Base-by-base conservation (phyloP, 768 basidiomycete species). In the Hericium coralloides region DNA sequence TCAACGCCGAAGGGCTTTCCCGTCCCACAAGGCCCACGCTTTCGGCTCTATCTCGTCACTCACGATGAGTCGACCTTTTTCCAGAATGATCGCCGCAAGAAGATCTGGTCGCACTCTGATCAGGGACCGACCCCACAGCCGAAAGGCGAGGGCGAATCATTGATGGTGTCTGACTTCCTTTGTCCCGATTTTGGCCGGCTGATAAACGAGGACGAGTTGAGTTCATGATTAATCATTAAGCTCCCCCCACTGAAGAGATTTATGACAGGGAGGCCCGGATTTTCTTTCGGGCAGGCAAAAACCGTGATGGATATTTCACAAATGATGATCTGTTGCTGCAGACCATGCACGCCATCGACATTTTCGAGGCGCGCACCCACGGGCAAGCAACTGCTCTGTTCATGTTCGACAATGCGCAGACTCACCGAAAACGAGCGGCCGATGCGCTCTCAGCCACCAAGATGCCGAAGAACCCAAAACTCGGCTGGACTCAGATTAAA, bases 51-150 rank as follows among this genome's bases (percentile, higher is more conserved):
- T 48, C 51, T 68, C 3, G 57, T 66, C 7, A 68, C 63, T 0
- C 74, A 76, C 57, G 68, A 75, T 55, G 69, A 76, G 55, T 75
- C 72, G n/a, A 74, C 70, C 4, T 75, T 74, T 58, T 73, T 71
- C 58, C 66, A 64, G 20, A 65, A 72, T 60, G 72, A 76, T 53
- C 65, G 61, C 3, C 41, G 63, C 14, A 69, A 70, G 45, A 65
- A 49, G 0, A 9, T 58, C 5, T 74, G 72, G 72, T 55, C 61
- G 3, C 65, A 67, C 38, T 25, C 47, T 6, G 57, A 25, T 0
- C 55, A 55, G 15, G 67, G 65, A 25, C 58, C 70, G 7, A n/a
- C n/a, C n/a, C n/a, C n/a, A n/a, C n/a, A n/a, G n/a, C n/a, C n/a
- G n/a, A n/a, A n/a, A n/a, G n/a, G 57, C 56, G 68, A 75, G 41